phyloP scores from a whole-genome alignment of 495 filamentous ascomycete genomes.

The Penicillium atrosanguineum region DNA sequence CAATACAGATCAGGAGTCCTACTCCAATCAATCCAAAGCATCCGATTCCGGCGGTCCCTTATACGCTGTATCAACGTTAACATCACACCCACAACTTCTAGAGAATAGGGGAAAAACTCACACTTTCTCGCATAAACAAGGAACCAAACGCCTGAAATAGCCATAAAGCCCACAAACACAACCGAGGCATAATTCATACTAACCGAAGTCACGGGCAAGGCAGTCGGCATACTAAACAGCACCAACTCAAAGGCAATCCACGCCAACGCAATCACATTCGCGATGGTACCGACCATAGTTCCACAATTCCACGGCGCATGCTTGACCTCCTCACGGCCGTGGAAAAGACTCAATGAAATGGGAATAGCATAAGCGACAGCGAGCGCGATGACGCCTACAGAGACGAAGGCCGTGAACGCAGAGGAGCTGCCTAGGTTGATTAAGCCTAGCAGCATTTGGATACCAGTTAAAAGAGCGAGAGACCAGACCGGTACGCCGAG shows the following conservation, averaged over 20 bases:
- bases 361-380: constrained; percentile 58
- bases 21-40: constrained; percentile 13
- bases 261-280: constrained; percentile 54
- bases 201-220: constrained; percentile 42
- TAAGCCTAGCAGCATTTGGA: constrained; percentile 53
- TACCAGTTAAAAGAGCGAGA: constrained; percentile 31
- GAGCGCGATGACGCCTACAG: constrained; percentile 59
- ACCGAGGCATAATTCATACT: constrained; percentile 64
- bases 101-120: constrained; percentile 21
- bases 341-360: constrained; percentile 53
- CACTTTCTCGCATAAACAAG: constrained; percentile 43
- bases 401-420: constrained; percentile 64
- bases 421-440: constrained; percentile 61
- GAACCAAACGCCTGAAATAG: constrained; percentile 44
- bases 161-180: constrained; percentile 57
- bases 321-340: constrained; percentile 49
- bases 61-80: constrained; percentile 29
- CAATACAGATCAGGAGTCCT: not conserved
- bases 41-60: constrained; percentile 48
- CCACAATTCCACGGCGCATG: constrained; percentile 55
- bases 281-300: constrained; percentile 50
- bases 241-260: constrained; percentile 64
- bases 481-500: constrained; percentile 39
- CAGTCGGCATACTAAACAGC: constrained; percentile 53
- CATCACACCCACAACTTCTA: constrained; percentile 9